Base-by-base conservation (phyloP, 768 basidiomycete species). In the Chiua virens region DNA sequence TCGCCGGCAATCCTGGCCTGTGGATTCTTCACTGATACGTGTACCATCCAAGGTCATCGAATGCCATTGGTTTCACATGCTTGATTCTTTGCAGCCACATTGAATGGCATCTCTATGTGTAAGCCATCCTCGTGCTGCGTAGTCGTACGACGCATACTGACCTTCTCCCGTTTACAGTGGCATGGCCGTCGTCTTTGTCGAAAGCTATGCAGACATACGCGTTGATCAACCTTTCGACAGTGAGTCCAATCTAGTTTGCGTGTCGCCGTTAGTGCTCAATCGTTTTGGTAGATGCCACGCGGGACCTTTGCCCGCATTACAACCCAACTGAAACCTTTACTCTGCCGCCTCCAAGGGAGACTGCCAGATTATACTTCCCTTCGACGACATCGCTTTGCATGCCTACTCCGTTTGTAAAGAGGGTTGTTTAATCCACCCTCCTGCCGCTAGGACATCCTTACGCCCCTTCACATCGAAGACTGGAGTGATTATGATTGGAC, bases 1-100 rank as follows among this genome's bases (percentile, higher is more conserved):
- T 65, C 10, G 78, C 79, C 2, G 78, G 82, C 54, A 82, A 82
- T 62, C 76, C 81, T 1, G 79, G 79, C 8, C 70, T 72, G 11
- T 78, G 75, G 59, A 54, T 58, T 44, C 51, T 48, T n/a, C 54
- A 58, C 41, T 58, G 54, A 60, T 59, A 45, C 34, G 59, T 14
- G 10, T 20, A 17, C 39, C 3, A 13, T 11, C 34, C n/a, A n/a
- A 18, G 6, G 20, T 14, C 15, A 9, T 20, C 4, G 27, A 30
- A 10, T 17, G 22, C 73, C 15, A 71, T 75, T 27, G 14, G 25
- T 20, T 20, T 62, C 7, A 55, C 35, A 5, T 14, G 39, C 17
- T 34, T 34, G 34, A 34, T 17, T 34, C 15, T 6, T 34, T n/a
- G 27, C 52, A 58, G 59, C 30, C 61, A 62, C 35, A 50, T 55